Evolutionary conservation across 2,329 filamentous ascomycete species (phyloP).

Genomic region (Pseudogymnoascus sp.): DNA sequence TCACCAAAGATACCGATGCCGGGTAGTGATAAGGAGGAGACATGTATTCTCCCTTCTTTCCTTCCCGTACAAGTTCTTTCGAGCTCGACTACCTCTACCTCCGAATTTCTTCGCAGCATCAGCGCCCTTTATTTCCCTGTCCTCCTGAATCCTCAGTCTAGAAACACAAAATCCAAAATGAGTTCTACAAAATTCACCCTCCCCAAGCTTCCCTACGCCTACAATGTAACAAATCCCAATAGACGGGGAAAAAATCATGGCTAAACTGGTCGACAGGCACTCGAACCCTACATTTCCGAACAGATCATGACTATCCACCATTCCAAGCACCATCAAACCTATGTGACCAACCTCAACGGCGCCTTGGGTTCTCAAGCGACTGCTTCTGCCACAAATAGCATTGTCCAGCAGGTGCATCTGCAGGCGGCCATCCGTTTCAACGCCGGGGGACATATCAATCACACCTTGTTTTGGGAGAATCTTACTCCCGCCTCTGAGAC

Average conservation of each 20-base stretch:
- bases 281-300: constrained; percentile 66
- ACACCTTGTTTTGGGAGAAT: constrained; percentile 87
- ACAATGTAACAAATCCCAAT: constrained; percentile 51
- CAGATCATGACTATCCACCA: constrained; percentile 81
- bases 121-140: neutral
- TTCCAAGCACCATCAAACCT: constrained; percentile 70
- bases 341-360: constrained; percentile 68
- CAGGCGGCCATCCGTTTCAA: constrained; percentile 75
- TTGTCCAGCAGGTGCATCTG: constrained; percentile 58
- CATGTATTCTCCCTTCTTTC: neutral
- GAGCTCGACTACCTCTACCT: neutral
- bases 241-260: constrained; percentile 24
- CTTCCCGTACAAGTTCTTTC: neutral
- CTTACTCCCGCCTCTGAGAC: constrained; percentile 54
- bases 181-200: constrained; percentile 35
- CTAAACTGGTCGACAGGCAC: constrained; percentile 40
- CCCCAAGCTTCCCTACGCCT: constrained; percentile 60
- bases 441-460: constrained; percentile 88
- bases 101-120: neutral
- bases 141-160: neutral
- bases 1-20: neutral
- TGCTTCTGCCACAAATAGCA: constrained; percentile 49
- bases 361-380: constrained; percentile 53
- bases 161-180: neutral
- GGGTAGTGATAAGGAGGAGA: neutral